Base-by-base conservation (phyloP, 345 rosid genomes). In the Pistacia vera region DNA sequence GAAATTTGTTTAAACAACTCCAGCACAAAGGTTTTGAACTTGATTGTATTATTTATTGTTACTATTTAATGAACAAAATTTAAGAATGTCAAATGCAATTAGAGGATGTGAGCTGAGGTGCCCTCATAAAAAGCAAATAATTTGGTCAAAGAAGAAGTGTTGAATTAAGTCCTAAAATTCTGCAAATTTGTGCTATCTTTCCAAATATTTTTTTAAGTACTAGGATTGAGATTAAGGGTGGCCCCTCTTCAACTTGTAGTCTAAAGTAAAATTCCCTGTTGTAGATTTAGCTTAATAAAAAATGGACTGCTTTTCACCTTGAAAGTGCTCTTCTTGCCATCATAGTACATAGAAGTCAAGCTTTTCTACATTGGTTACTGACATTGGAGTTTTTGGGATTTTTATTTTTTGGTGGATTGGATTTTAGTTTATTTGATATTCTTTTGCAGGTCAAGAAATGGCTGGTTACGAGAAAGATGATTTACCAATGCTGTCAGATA, bases 401-500 rank as follows among this genome's bases (percentile, higher is more conserved):
- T 25, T n/a, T 66, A 7, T 25, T n/a, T 66, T n/a, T 16, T 63
- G 1, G 75, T 41, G 8, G 1, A 7, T 41, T 72, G 41, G 38
- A 63, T 16, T 25, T 56, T 38, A 75, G 8, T 77, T 6, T 38
- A 52, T 41, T 62, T 76, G 46, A 12, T 55, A 35, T 63, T 18
- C 51, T 28, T 68, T 30, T 81, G 61, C 66, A 84, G 88, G 71
- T n/a, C 33, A 56, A 76, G 71, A 63, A 79, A 91, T 91, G 95
- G 86, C 75, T 58, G 75, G 75, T 61, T 77, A 55, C 78, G 90
- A 91, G 14, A 93, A 83, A 75, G 94, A 91, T 81, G 90, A 88
- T 64, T 62, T 84, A 18, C 95, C 97, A 3, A 88, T 90, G 92
- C 87, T 90, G 68, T 86, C 88, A 65, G 79, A 82, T 64, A 80